phyloP scores from a whole-genome alignment of 768 basidiomycete species.

The Chalciporus piperatus region DNA sequence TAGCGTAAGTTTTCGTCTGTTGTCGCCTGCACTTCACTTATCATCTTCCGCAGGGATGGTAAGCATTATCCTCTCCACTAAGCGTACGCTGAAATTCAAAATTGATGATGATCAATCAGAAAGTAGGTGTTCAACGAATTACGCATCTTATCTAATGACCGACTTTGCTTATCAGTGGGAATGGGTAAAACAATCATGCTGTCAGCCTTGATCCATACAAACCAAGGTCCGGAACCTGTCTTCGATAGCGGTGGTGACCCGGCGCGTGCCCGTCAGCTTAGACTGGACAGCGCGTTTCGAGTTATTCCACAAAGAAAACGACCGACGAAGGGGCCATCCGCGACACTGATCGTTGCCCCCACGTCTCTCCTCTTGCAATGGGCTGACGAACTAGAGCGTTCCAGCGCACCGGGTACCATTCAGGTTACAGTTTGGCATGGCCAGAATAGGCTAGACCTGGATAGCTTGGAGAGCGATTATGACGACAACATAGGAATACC shows the following conservation, averaged over 20 bases:
- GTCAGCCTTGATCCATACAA: conserved; percentile 83
- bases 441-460: conserved; percentile 74
- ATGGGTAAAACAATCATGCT: conserved; percentile 96
- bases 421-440: conserved; percentile 84
- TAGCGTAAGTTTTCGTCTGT: conserved; percentile 60
- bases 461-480: conserved; percentile 55
- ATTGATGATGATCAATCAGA: conserved; percentile 34
- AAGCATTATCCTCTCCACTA: conserved; percentile 3
- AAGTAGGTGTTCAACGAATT: conserved; percentile 38
- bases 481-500: conserved; percentile 53
- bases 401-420: conserved; percentile 66
- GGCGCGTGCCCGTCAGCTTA: conserved; percentile 53
- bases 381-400: conserved; percentile 88
- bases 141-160: neutral
- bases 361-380: conserved; percentile 91
- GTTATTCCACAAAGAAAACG: conserved; percentile 34
- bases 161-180: conserved; percentile 58
- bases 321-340: conserved; percentile 39
- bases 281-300: conserved; percentile 62
- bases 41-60: conserved; percentile 33
- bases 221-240: conserved; percentile 46
- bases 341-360: conserved; percentile 90
- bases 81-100: conserved; percentile 5
- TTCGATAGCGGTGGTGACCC: conserved; percentile 26
- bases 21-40: conserved; percentile 8